phyloP scores from a whole-genome alignment of 169 alveolate species.

The Cyclospora cayetanensis region DNA sequence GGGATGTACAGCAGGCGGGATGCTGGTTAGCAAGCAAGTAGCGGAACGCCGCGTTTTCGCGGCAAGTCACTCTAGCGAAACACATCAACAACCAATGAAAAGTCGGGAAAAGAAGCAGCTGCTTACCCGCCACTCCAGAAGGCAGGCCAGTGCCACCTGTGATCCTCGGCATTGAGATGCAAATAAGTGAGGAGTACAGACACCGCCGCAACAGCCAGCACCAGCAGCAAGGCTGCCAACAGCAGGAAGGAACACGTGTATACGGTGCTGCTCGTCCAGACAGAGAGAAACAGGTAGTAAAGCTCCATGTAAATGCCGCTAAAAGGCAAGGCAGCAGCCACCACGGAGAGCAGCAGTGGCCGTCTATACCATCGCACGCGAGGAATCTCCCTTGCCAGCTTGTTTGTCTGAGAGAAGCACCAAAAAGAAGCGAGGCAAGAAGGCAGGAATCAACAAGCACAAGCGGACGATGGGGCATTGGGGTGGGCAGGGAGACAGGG shows the following conservation, averaged over 20 bases:
- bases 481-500: background rate
- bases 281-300: slow-evolving; percentile 44
- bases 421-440: background rate
- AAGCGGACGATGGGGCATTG: background rate
- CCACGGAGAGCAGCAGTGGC: background rate
- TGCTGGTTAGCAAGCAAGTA: no score
- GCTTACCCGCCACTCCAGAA: slow-evolving; percentile 46
- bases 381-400: slow-evolving; percentile 39
- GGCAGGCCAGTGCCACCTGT: slow-evolving; percentile 73
- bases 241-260: slow-evolving; percentile 52
- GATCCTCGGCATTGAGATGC: slow-evolving; percentile 63
- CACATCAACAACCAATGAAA: background rate
- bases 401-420: slow-evolving; percentile 14
- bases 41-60: background rate
- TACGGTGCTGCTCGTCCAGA: slow-evolving; percentile 29
- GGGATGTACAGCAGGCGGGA: no score
- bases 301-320: slow-evolving; percentile 63
- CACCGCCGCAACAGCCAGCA: slow-evolving; percentile 63
- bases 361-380: slow-evolving; percentile 13
- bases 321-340: slow-evolving; percentile 27
- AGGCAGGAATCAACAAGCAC: background rate
- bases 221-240: slow-evolving; percentile 34
- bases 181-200: slow-evolving; percentile 56
- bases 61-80: background rate
- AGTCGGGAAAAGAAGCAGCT: background rate